A percentile compares a stretch with the other conserved stretches of the same genome.
Evolutionary conservation across 768 basidiomycete genomes (phyloP).

Genomic region (Collybia sordida): DNA sequence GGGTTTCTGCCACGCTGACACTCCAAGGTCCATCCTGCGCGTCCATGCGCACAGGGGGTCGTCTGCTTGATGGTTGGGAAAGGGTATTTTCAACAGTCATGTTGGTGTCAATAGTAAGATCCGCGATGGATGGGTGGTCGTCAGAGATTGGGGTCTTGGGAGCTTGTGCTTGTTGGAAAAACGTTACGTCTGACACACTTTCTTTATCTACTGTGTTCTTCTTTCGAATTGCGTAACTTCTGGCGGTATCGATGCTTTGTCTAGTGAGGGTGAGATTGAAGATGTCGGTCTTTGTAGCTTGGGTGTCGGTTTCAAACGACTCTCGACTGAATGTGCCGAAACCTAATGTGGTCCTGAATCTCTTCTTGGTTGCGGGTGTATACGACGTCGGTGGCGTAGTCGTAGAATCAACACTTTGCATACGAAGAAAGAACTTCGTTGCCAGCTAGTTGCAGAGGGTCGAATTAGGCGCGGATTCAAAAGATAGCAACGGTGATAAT

Average conservation of each 20-base stretch:
- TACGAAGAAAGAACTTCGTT: constrained; percentile 2
- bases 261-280: constrained; percentile 31
- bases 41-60: constrained; percentile 63
- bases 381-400: constrained; percentile 15
- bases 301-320: constrained; percentile 26
- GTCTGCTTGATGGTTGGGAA: constrained; percentile 26
- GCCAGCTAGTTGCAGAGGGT: constrained; percentile 1
- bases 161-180: constrained; percentile 36
- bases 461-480: not conserved
- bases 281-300: constrained; percentile 24
- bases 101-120: constrained; percentile 20
- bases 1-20: constrained; percentile 85
- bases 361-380: constrained; percentile 35
- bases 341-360: constrained; percentile 49
- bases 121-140: constrained; percentile 11
- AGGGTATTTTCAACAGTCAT: constrained; percentile 18
- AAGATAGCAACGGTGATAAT: not conserved
- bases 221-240: constrained; percentile 31
- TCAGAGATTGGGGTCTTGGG: constrained; percentile 18
- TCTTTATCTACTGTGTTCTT: constrained; percentile 34
- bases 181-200: constrained; percentile 39
- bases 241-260: constrained; percentile 44
- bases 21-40: constrained; percentile 83
- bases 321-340: constrained; percentile 35
- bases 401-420: constrained; percentile 11